Conservation (phyloP, 2,329 filamentous ascomycete genomes). For the Colletotrichum kahawae region DNA sequence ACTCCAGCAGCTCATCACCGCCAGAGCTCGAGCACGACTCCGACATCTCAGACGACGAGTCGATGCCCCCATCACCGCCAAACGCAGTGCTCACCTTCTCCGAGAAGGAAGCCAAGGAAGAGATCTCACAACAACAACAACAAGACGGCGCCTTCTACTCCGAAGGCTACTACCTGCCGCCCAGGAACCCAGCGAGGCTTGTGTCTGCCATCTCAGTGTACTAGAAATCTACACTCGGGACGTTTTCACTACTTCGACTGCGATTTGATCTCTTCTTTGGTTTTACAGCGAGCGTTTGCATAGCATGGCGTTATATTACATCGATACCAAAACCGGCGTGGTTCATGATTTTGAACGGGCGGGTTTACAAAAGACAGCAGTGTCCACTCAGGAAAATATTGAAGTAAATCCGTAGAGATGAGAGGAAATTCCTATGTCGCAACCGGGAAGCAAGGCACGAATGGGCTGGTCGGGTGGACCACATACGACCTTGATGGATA, state of each 20-base stretch:
- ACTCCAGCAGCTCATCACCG: constrained; percentile 58
- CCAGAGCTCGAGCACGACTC: constrained; percentile 74
- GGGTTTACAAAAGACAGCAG: constrained; percentile 13
- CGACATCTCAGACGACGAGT: constrained; percentile 74
- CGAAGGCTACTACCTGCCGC: constrained; percentile 59
- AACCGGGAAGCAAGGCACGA: constrained; percentile 9
- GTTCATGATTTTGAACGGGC: constrained; percentile 12
- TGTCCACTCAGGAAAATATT: constrained; percentile 12
- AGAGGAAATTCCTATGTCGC: neutral
- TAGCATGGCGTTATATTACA: constrained; percentile 31
- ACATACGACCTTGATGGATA: constrained; percentile 14
- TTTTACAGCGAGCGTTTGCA: constrained; percentile 25
- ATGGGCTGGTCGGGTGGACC: neutral
- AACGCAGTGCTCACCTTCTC: constrained; percentile 63
- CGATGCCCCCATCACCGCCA: constrained; percentile 74
- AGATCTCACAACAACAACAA: constrained; percentile 44
- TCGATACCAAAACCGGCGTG: constrained; percentile 27
- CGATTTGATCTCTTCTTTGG: constrained; percentile 21
- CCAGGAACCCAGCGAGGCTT: constrained; percentile 54
- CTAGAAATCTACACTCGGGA: constrained; percentile 34
- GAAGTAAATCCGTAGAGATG: too few species aligned
- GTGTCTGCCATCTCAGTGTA: constrained; percentile 64
- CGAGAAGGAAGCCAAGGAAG: constrained; percentile 56
- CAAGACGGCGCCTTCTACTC: constrained; percentile 48
- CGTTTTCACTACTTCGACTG: constrained; percentile 14